A percentile compares a stretch with the other conserved stretches of the same genome.
phyloP scores from a whole-genome alignment of 345 rosid genomes.

The Euphorbia lathyris region DNA sequence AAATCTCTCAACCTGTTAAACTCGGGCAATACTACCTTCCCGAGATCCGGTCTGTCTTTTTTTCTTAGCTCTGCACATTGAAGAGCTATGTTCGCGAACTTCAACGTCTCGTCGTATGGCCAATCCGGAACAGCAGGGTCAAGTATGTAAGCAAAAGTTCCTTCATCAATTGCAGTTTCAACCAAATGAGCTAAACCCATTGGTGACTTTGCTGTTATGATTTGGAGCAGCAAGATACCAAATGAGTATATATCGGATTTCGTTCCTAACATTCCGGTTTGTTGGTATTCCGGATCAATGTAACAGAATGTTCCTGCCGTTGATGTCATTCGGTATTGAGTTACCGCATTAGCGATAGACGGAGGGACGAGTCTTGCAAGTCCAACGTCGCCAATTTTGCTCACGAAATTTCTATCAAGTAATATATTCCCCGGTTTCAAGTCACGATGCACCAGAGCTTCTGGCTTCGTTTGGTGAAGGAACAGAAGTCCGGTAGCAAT shows the following conservation, averaged over 20 bases:
- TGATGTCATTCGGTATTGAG: slow-evolving; percentile 85
- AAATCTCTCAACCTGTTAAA: slow-evolving; percentile 61
- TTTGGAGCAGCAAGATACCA: slow-evolving; percentile 76
- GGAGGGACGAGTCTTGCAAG: slow-evolving; percentile 94
- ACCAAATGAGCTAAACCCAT: slow-evolving; percentile 81
- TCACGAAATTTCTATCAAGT: slow-evolving; percentile 69
- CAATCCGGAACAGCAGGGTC: slow-evolving; percentile 67
- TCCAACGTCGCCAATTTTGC: slow-evolving; percentile 94
- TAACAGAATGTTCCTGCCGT: slow-evolving; percentile 95
- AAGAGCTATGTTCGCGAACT: slow-evolving; percentile 58
- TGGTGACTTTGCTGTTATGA: slow-evolving; percentile 78
- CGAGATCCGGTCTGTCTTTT: slow-evolving; percentile 89
- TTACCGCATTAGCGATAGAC: slow-evolving; percentile 51
- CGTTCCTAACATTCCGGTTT: slow-evolving; percentile 81
- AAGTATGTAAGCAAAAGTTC: slow-evolving; percentile 45
- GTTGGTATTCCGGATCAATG: slow-evolving; percentile 93
- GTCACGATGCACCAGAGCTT: slow-evolving; percentile 91
- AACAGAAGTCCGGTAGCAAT: slow-evolving; percentile 80
- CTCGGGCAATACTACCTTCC: slow-evolving; percentile 55
- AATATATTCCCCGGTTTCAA: slow-evolving; percentile 87
- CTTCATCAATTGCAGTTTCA: slow-evolving; percentile 55
- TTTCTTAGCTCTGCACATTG: slow-evolving; percentile 72
- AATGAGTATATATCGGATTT: slow-evolving; percentile 85
- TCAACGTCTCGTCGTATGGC: slow-evolving; percentile 67
- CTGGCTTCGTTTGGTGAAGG: slow-evolving; percentile 91